Conservation (phyloP, 345 rosid species). For the Dipteronia dyeriana region DNA sequence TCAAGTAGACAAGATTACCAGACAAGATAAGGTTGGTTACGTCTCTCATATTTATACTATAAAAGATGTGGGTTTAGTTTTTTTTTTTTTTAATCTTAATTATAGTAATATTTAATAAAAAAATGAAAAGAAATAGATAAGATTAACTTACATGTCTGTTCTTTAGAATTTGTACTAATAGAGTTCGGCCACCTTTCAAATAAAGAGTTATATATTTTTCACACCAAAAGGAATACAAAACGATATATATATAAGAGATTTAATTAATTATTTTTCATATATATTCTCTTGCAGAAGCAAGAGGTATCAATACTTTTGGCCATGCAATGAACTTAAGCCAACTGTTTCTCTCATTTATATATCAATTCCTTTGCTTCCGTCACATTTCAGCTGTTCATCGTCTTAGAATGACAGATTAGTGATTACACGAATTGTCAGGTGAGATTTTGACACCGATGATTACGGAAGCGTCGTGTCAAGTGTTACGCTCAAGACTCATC, state of each 20-base stretch:
- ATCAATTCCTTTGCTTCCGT: not conserved
- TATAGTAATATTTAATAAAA: too few species aligned
- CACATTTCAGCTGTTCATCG: too few species aligned
- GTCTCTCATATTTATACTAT: too few species aligned
- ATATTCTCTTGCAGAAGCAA: conserved; percentile 13
- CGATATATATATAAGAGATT: too few species aligned
- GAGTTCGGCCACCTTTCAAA: conserved; percentile 22
- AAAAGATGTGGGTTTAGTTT: too few species aligned
- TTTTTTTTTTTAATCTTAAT: too few species aligned
- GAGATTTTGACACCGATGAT: too few species aligned
- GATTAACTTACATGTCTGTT: not conserved
- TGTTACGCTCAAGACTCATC: too few species aligned
- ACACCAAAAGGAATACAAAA: not conserved
- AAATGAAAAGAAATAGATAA: conserved; percentile 27
- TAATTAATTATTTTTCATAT: not conserved
- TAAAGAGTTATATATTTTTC: not conserved
- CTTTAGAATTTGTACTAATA: conserved; percentile 13
- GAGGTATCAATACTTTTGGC: not conserved
- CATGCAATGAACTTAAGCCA: conserved; percentile 19
- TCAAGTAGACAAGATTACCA: conserved; percentile 21
- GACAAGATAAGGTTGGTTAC: too few species aligned
- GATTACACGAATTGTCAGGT: too few species aligned
- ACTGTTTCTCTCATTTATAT: conserved; percentile 7
- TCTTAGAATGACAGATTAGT: too few species aligned
- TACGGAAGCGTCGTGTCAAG: too few species aligned